These are phyloP conservation scores for Cicer bijugum DNA, from an alignment of 306 rosid species.

Conservation along the genomic window DNA sequence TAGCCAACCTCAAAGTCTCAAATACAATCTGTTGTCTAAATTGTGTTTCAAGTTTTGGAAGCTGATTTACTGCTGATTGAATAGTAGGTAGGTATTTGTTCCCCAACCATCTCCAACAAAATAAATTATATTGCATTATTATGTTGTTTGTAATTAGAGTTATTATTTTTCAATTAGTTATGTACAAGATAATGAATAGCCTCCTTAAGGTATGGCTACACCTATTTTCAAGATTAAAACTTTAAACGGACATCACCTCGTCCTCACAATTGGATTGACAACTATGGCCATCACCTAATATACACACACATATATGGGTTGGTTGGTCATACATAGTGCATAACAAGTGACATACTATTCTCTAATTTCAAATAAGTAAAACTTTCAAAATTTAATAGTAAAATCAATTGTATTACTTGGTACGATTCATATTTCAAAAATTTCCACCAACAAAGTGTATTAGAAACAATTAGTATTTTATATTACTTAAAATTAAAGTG, in stretches of 20 bases:
- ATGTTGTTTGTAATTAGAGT: conserved; percentile 1
- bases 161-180: conserved; percentile 31
- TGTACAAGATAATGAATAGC: background rate
- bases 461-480: too few relatives aligned
- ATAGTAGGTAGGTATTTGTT: conserved; percentile 36
- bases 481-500: too few relatives aligned
- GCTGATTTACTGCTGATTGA: conserved; percentile 19
- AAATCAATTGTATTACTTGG: too few relatives aligned
- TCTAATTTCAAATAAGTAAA: too few relatives aligned
- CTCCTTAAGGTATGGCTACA: background rate
- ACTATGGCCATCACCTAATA: too few relatives aligned
- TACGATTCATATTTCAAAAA: too few relatives aligned
- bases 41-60: conserved; percentile 40
- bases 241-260: background rate
- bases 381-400: too few relatives aligned
- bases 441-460: too few relatives aligned
- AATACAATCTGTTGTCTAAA: conserved; percentile 23
- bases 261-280: background rate
- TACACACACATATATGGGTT: too few relatives aligned
- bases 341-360: too few relatives aligned
- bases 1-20: conserved; percentile 44
- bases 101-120: conserved; percentile 47
- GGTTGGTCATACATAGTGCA: too few relatives aligned
- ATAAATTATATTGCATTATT: conserved; percentile 35
- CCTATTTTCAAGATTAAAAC: background rate